Percentiles rank a stretch among this genome's conserved stretches.
These are phyloP conservation scores for Termitomyces heimii DNA, from an alignment of 768 basidiomycete genomes.

Conservation along the genomic window DNA sequence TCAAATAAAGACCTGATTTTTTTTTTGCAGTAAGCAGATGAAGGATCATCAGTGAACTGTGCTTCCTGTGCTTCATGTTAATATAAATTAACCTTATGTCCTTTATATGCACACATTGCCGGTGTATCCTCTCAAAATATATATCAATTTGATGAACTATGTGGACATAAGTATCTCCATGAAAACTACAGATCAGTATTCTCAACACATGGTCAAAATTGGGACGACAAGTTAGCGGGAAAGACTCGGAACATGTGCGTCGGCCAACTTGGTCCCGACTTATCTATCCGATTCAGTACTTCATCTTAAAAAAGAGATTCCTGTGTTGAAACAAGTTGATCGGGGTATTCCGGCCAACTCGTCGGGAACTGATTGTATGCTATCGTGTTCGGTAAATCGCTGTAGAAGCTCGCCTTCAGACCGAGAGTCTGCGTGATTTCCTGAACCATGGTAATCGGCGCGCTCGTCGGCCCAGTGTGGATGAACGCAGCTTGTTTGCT, in stretches of 20 bases:
- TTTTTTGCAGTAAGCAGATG: not conserved
- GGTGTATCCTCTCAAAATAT: not conserved
- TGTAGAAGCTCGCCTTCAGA: constrained; percentile 25
- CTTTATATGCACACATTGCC: not conserved
- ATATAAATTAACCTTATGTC: too few species aligned
- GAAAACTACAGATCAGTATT: not conserved
- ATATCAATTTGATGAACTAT: not conserved
- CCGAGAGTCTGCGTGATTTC: constrained; percentile 17
- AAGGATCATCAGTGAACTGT: too few species aligned
- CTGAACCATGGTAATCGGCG: constrained; percentile 7
- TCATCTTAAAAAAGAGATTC: not conserved
- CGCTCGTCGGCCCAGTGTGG: constrained; percentile 22
- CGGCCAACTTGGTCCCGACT: too few species aligned
- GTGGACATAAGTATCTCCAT: not conserved
- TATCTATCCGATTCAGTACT: not conserved
- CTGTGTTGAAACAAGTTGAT: constrained; percentile 6
- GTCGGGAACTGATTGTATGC: constrained; percentile 11
- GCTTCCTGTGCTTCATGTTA: too few species aligned
- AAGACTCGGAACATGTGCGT: not conserved
- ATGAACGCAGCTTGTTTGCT: constrained; percentile 25
- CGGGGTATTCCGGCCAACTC: constrained; percentile 3
- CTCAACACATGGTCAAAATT: not conserved
- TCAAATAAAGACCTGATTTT: not conserved
- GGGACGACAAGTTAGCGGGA: not conserved
- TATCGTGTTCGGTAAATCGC: constrained; percentile 13